These are phyloP conservation scores for Nymphaea colorata DNA, from an alignment of 164 flowering plant species.

Conservation along the genomic window DNA sequence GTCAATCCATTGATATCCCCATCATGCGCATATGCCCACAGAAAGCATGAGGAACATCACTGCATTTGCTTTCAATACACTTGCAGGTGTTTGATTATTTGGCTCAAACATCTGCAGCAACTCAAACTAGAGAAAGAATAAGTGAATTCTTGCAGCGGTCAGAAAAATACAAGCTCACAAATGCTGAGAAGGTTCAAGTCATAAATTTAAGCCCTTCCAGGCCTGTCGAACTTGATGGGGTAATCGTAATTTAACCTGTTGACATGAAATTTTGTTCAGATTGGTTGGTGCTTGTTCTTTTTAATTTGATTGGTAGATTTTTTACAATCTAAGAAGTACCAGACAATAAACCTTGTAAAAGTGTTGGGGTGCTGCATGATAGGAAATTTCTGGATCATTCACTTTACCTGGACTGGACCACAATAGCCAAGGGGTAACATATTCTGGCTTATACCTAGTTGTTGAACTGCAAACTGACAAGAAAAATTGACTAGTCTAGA, in stretches of 20 bases:
- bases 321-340: no score
- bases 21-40: background rate
- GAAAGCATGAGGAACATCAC: background rate
- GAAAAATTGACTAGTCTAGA: no score
- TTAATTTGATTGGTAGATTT: no score
- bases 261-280: background rate
- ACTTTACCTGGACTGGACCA: no score
- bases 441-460: no score
- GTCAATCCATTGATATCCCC: background rate
- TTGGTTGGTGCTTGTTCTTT: background rate
- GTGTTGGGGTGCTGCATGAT: no score
- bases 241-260: slow-evolving; percentile 7
- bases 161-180: slow-evolving; percentile 41
- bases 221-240: slow-evolving; percentile 29
- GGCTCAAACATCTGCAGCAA: slow-evolving; percentile 39
- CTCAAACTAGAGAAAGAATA: slow-evolving; percentile 50
- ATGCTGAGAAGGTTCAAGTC: slow-evolving; percentile 57
- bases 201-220: slow-evolving; percentile 48
- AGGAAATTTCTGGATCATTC: no score
- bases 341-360: no score
- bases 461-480: no score
- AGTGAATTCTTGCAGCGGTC: slow-evolving; percentile 31
- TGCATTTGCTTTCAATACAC: background rate
- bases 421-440: no score
- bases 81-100: slow-evolving; percentile 65